phyloP scores from a whole-genome alignment of 2,329 filamentous ascomycete species.

The Aspergillus sp. region DNA sequence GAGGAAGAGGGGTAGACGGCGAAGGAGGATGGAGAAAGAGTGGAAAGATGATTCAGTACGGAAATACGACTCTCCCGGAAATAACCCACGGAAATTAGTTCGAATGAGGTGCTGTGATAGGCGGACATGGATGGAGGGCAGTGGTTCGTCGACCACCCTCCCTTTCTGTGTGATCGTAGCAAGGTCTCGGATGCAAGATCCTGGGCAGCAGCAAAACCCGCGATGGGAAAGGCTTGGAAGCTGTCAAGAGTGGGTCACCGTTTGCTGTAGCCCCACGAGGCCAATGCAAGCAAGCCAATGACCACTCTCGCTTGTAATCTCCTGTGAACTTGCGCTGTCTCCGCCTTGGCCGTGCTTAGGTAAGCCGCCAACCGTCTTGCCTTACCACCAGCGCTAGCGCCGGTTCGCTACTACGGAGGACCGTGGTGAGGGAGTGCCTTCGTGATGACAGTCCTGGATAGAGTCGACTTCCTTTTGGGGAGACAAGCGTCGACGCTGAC shows the following conservation, averaged over 20 bases:
- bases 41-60: neutral
- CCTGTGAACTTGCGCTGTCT: neutral
- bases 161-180: constrained; percentile 18
- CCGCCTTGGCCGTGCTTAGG: neutral
- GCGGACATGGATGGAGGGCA: neutral
- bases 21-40: neutral
- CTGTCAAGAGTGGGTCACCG: constrained; percentile 24
- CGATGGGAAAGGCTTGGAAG: constrained; percentile 20
- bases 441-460: too few species aligned
- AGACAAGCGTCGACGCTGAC: too few species aligned
- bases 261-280: constrained; percentile 17
- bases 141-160: neutral
- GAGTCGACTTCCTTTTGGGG: too few species aligned
- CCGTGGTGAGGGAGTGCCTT: too few species aligned
- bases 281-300: constrained; percentile 12
- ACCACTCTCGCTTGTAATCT: neutral
- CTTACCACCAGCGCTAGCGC: too few species aligned
- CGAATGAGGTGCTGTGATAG: neutral
- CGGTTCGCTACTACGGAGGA: too few species aligned
- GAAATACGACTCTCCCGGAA: neutral
- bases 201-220: constrained; percentile 12
- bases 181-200: constrained; percentile 25
- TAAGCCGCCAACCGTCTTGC: neutral
- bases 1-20: neutral
- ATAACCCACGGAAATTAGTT: neutral